A percentile compares a stretch with the other conserved stretches of the same genome.
Conservation (phyloP, 2,329 filamentous ascomycete genomes). For the Colletotrichum chrysophilum region DNA sequence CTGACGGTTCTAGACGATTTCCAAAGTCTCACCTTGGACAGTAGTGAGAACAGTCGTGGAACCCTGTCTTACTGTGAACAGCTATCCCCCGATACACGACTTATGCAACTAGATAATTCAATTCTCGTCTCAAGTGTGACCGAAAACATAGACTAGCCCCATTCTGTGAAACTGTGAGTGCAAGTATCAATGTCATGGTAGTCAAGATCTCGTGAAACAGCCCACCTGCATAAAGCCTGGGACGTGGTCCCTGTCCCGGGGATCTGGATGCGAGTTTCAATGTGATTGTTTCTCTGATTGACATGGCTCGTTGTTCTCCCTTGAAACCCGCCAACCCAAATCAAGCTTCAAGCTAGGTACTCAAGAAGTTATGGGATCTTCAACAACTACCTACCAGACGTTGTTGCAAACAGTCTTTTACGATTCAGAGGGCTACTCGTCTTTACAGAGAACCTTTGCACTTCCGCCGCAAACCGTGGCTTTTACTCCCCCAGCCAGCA, state of each 20-base stretch:
- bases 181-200: background rate
- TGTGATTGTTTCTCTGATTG: background rate
- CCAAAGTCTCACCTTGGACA: background rate
- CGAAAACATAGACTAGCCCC: background rate
- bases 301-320: background rate
- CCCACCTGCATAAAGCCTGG: background rate
- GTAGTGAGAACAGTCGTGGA: background rate
- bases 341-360: background rate
- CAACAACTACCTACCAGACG: background rate
- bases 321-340: background rate
- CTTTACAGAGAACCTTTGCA: background rate
- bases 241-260: background rate
- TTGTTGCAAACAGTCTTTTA: background rate
- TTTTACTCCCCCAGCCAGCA: background rate
- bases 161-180: background rate
- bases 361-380: background rate
- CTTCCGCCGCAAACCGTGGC: background rate
- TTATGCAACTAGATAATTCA: conserved; percentile 7
- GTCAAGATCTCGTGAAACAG: background rate
- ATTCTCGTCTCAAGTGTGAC: background rate
- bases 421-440: background rate
- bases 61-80: background rate
- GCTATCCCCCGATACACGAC: background rate
- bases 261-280: background rate
- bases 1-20: background rate